A percentile compares a stretch with the other conserved stretches of the same genome.
Conservation (phyloP, 164 flowering plant genomes). For the Annona cherimola region DNA sequence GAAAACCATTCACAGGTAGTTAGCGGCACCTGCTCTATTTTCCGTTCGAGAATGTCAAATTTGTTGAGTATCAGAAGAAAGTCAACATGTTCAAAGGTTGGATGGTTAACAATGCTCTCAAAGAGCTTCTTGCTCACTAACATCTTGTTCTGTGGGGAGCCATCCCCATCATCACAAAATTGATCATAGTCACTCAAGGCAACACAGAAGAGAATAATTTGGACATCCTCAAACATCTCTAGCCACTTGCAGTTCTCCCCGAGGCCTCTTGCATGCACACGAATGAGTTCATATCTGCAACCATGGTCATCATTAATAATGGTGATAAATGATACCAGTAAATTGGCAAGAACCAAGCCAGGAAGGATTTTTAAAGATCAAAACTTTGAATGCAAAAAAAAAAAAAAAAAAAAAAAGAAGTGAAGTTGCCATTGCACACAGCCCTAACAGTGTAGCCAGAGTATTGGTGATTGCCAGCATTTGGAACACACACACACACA, state of each 20-base stretch:
- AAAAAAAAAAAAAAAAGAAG: too few relatives aligned
- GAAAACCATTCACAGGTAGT: constrained; percentile 75
- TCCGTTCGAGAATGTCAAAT: constrained; percentile 69
- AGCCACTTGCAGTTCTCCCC: constrained; percentile 95
- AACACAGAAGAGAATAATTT: constrained; percentile 77
- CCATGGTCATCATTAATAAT: background rate
- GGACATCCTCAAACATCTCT: constrained; percentile 95
- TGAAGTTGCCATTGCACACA: background rate
- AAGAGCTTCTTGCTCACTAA: constrained; percentile 55
- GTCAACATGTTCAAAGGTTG: constrained; percentile 69
- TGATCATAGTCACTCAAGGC: constrained; percentile 76
- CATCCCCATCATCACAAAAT: constrained; percentile 39
- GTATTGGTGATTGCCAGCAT: background rate
- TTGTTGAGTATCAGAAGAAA: constrained; percentile 83
- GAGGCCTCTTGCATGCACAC: constrained; percentile 69
- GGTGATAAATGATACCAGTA: background rate
- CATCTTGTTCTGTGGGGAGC: constrained; percentile 67
- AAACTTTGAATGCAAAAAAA: too few relatives aligned
- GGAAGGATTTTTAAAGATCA: background rate
- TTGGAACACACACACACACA: too few relatives aligned
- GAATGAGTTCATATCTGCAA: constrained; percentile 76
- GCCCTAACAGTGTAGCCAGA: background rate
- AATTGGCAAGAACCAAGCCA: background rate
- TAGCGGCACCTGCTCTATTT: constrained; percentile 58
- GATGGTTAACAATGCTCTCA: constrained; percentile 79